Conservation (phyloP, 345 rosid species). For the Salix udensis region DNA sequence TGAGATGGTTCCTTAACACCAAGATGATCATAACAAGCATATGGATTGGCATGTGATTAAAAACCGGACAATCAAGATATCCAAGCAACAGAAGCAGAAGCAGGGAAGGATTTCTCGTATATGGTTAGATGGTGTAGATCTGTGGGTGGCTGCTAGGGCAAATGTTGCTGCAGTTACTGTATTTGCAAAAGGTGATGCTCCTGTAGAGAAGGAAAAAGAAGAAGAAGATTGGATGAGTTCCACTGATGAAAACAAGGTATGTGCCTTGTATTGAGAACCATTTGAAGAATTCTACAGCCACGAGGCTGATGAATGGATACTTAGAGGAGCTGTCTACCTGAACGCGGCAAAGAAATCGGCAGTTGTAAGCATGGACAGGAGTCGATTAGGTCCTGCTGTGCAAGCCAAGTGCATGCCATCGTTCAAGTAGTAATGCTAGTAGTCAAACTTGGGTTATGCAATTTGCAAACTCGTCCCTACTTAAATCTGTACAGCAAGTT, state of each 20-base stretch:
- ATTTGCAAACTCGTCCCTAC: neutral
- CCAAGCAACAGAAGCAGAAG: neutral
- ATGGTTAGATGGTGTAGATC: conserved; percentile 16
- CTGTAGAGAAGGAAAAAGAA: neutral
- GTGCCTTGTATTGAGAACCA: conserved; percentile 34
- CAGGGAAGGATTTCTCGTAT: conserved; percentile 2
- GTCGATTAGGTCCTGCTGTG: neutral
- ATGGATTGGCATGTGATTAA: conserved; percentile 48
- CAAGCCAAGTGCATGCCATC: conserved; percentile 1
- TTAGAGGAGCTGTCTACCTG: conserved; percentile 35
- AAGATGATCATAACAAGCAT: conserved; percentile 31
- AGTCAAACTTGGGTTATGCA: neutral
- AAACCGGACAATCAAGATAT: conserved; percentile 22
- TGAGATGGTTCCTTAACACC: too few relatives aligned
- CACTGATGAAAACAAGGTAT: conserved; percentile 26
- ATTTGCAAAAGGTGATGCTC: neutral
- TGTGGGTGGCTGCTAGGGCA: conserved; percentile 17
- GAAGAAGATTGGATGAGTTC: conserved; percentile 10
- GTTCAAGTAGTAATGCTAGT: neutral
- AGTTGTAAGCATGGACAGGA: neutral
- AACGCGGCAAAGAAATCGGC: neutral
- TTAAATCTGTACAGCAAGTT: too few relatives aligned
- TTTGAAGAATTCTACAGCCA: conserved; percentile 46
- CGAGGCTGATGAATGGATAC: conserved; percentile 50
- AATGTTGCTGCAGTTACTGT: neutral